phyloP scores from a whole-genome alignment of 306 rosid genomes.

The Quercus robur region DNA sequence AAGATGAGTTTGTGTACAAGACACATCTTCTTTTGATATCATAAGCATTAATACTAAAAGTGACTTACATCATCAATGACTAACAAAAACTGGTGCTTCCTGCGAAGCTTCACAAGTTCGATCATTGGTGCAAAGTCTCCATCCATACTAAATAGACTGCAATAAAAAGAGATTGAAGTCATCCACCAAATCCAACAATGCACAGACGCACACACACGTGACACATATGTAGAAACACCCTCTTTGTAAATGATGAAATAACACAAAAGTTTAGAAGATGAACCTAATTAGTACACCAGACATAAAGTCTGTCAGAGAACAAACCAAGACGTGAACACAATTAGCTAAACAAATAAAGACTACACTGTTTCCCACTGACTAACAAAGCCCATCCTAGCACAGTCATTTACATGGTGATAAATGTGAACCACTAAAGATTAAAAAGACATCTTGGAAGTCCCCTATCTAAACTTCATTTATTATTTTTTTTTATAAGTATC shows the following conservation, averaged over 20 bases:
- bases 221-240: not conserved
- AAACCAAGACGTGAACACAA: not conserved
- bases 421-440: not conserved
- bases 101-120: slow-evolving; percentile 74
- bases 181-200: slow-evolving; percentile 11
- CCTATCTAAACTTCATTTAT: not conserved
- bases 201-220: not conserved
- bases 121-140: slow-evolving; percentile 89
- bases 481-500: not conserved
- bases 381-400: not conserved
- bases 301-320: not conserved
- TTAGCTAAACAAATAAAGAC: not conserved
- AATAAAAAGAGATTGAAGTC: slow-evolving; percentile 3
- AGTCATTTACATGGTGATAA: not conserved
- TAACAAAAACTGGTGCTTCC: slow-evolving; percentile 71
- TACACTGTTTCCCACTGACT: not conserved
- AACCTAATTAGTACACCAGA: not conserved
- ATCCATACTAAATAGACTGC: slow-evolving; percentile 99
- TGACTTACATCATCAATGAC: slow-evolving; percentile 85
- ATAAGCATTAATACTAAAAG: slow-evolving; percentile 25
- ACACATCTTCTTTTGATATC: not conserved
- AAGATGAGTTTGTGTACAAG: not conserved
- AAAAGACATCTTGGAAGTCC: not conserved
- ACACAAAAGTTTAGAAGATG: not conserved
- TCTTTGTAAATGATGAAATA: not conserved